These are phyloP conservation scores for Theileria parva DNA, from an alignment of 169 alveolate species.

Conservation along the genomic window DNA sequence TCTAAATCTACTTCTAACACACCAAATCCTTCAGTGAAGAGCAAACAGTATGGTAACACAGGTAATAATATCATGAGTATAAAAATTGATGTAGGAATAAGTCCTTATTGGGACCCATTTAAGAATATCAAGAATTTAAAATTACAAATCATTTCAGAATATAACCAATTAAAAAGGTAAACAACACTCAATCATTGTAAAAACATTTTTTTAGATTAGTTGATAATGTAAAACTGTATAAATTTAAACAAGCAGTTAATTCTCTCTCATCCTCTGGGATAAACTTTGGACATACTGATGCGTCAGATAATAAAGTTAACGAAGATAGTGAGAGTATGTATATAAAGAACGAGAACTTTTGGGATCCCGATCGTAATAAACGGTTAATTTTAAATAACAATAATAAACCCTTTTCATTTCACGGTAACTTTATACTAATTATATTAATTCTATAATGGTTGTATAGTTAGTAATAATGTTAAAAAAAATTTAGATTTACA, in stretches of 20 bases:
- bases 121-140: constrained; percentile 70
- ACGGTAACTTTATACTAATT: constrained; percentile 31
- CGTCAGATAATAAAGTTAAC: neutral
- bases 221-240: constrained; percentile 5
- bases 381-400: constrained; percentile 70
- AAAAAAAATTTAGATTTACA: constrained; percentile 66
- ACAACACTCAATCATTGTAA: neutral
- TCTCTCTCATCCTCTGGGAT: neutral
- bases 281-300: neutral
- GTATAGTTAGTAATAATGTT: neutral
- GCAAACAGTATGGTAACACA: neutral
- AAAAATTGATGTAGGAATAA: constrained; percentile 67
- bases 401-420: constrained; percentile 64
- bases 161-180: constrained; percentile 73
- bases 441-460: neutral
- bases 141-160: constrained; percentile 74
- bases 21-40: neutral
- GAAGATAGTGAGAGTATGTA: constrained; percentile 3
- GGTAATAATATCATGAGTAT: constrained; percentile 8
- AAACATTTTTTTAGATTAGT: neutral
- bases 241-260: neutral
- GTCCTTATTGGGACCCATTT: constrained; percentile 84
- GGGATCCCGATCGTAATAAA: constrained; percentile 77
- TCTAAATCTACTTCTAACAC: constrained; percentile 17
- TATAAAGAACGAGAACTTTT: constrained; percentile 70